Percentiles rank a stretch among this genome's conserved stretches.
Evolutionary conservation across 345 rosid genomes (phyloP).

Genomic region (Brassica rapa): DNA sequence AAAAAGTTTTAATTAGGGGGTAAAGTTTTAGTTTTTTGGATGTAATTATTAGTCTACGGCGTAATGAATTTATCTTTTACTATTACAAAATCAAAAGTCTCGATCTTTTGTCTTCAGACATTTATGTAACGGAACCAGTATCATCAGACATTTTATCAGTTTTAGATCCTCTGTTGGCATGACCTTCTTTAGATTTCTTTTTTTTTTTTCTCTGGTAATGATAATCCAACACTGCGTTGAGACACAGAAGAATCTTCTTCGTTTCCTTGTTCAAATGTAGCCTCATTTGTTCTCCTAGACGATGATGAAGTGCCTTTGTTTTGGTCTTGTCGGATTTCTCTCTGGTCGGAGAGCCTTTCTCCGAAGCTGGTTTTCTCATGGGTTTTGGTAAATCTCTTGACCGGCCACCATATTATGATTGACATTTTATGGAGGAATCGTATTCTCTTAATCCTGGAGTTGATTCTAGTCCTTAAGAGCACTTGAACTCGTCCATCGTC

Average conservation of each 20-base stretch:
- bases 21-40: slow-evolving; percentile 9
- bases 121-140: slow-evolving; percentile 18
- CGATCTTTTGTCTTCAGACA: slow-evolving; percentile 10
- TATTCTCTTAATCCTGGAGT: neutral
- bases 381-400: slow-evolving; percentile 20
- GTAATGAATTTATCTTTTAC: slow-evolving; percentile 14
- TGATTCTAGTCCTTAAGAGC: slow-evolving; percentile 1
- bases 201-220: neutral
- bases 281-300: no score
- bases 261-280: no score
- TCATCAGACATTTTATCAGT: slow-evolving; percentile 29
- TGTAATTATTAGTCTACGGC: slow-evolving; percentile 26
- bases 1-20: slow-evolving; percentile 5
- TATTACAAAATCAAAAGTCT: slow-evolving; percentile 13
- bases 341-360: slow-evolving; percentile 19
- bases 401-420: neutral
- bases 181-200: slow-evolving; percentile 29
- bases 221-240: slow-evolving; percentile 4
- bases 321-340: neutral
- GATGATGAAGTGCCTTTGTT: no score
- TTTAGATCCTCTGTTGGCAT: slow-evolving; percentile 14
- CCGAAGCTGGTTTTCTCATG: slow-evolving; percentile 19
- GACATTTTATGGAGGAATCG: neutral
- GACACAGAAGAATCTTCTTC: neutral
- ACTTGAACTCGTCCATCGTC: slow-evolving; percentile 22